These are phyloP conservation scores for Fusarium staphyleae DNA, from an alignment of 2,329 filamentous ascomycete genomes.

Conservation along the genomic window DNA sequence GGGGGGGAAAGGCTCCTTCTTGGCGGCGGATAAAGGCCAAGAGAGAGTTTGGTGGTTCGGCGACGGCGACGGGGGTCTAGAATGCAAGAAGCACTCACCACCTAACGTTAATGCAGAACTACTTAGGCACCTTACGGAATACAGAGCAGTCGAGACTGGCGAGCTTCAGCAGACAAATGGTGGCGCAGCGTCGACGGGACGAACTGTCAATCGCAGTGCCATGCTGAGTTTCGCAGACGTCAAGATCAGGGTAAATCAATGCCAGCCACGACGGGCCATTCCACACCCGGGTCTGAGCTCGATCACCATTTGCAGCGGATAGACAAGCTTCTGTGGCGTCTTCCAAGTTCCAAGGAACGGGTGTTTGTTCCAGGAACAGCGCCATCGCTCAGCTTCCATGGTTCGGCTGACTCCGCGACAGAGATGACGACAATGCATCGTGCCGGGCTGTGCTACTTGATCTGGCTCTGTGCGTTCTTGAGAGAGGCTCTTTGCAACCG, in stretches of 20 bases:
- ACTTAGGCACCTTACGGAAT: too few species aligned
- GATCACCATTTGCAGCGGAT: not conserved
- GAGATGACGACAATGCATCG: not conserved
- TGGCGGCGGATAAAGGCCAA: too few species aligned
- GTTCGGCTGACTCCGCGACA: slow-evolving; percentile 1
- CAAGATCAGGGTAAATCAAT: not conserved
- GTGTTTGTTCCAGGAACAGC: not conserved
- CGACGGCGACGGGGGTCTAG: slow-evolving; percentile 14
- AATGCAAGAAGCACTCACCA: not conserved
- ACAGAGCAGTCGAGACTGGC: not conserved
- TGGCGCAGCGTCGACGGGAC: slow-evolving; percentile 17
- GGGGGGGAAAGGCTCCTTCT: not conserved
- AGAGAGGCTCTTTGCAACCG: not conserved
- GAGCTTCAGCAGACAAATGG: slow-evolving; percentile 10
- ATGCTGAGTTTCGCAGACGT: not conserved
- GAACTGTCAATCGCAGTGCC: not conserved
- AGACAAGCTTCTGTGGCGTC: slow-evolving; percentile 1
- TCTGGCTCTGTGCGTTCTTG: not conserved
- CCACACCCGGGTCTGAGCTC: not conserved
- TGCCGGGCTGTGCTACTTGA: slow-evolving; percentile 2
- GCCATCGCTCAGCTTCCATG: not conserved
- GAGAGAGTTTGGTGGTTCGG: slow-evolving; percentile 10
- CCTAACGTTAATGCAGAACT: slow-evolving; percentile 8
- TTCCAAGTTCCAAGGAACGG: slow-evolving; percentile 4
- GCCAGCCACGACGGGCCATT: not conserved